phyloP scores from a whole-genome alignment of 805 yeast genomes.

The Nadsonia fulvescens region DNA sequence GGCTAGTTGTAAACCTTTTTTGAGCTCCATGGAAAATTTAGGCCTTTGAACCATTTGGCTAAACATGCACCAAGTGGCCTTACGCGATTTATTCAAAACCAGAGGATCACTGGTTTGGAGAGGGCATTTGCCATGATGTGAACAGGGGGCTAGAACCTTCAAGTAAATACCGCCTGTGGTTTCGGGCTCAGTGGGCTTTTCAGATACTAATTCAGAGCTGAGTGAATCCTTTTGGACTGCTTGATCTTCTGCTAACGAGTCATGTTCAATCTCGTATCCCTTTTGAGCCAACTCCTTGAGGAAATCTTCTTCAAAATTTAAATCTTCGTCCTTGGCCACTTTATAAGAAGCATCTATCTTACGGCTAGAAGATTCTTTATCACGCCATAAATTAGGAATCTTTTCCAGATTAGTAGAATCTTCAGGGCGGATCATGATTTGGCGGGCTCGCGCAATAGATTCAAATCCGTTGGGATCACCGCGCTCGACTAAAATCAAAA shows the following conservation, averaged over 20 bases:
- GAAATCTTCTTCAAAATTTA: no score
- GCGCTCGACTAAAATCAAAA: conserved; percentile 62
- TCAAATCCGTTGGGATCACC: conserved; percentile 88
- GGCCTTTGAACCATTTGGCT: conserved; percentile 63
- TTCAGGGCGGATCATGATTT: conserved; percentile 72
- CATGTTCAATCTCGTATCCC: no score
- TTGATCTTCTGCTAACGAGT: no score
- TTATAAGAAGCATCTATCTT: conserved; percentile 2
- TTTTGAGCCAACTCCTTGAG: no score
- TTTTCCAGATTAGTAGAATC: conserved; percentile 14
- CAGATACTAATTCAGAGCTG: no score
- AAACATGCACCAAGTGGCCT: conserved; percentile 63
- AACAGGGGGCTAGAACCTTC: conserved; percentile 70
- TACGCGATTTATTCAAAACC: conserved; percentile 36
- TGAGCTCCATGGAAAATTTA: conserved; percentile 59
- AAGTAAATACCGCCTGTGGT: conserved; percentile 36
- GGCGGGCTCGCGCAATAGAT: conserved; percentile 75
- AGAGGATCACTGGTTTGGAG: conserved; percentile 48
- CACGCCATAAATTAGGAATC: conserved; percentile 7
- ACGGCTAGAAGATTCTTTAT: no score
- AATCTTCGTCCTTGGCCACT: conserved; percentile 5
- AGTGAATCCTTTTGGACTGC: no score
- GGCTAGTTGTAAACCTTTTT: conserved; percentile 61
- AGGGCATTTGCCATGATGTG: conserved; percentile 78
- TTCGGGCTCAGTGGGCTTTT: no score